Evolutionary conservation across 2,329 filamentous ascomycete genomes (phyloP), one percentile per base, ranked within the genome.

Genomic region (Trematosphaeria pertusa): DNA sequence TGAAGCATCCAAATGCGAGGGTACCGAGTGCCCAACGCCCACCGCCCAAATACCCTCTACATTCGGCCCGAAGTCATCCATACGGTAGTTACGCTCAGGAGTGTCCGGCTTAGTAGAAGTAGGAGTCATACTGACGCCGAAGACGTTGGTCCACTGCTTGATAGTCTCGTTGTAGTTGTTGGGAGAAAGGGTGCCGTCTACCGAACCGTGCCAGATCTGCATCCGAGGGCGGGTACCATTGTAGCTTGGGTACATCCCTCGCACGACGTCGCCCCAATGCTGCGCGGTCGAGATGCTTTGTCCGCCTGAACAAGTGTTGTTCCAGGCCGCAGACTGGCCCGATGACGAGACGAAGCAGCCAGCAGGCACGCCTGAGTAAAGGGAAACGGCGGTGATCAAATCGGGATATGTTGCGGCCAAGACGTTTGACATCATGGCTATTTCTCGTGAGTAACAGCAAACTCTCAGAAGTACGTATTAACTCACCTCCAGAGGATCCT

Each of bases 121-220:
- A n/a, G 61, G 59, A 5, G 58, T 64, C 6, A 39, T 48, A 15
- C 52, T 55, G 1, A 62, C 60, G 1, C 54, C 61, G 42, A 69
- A 65, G 1, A 69, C 64, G 22, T 64, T 65, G 0, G 59, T 64
- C 67, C 65, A 70, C 45, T 69, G 65, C 56, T 69, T 69, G 12
- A 67, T 47, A 11, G 78, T 78, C 71, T 85, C 82, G 30, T 81
- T 65, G 59, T 82, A 83, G 66, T 84, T 84, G 56, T 76, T 74
- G 12, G 77, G 77, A 39, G 73, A 70, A 8, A 85, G 71, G 1
- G 75, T 81, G 9, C 64, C 65, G 59, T 85, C 82, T 2, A 62
- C 65, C 28, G 75, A 77, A 31, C 82, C 82, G 59, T 85, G 82
- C 71, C 79, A 84, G 59, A 84, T 75, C 61, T 82, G 79, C 76